phyloP scores from a whole-genome alignment of 768 basidiomycete genomes.

The Sarcodon sp. region DNA sequence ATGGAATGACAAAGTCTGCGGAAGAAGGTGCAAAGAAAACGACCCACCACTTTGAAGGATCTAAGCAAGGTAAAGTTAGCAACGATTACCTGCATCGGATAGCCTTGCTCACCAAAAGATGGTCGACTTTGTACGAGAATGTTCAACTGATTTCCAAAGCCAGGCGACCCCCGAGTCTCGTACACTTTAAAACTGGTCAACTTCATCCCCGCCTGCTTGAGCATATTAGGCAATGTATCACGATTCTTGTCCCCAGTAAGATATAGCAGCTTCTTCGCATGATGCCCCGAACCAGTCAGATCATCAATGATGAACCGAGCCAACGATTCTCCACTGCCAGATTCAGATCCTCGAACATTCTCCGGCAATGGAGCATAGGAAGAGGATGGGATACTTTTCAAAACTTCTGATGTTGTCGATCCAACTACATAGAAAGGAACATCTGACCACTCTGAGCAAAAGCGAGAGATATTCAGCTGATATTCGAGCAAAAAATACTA shows the following conservation, averaged over 20 bases:
- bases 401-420: conserved; percentile 38
- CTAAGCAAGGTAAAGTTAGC: conserved; percentile 1
- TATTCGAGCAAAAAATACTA: no score
- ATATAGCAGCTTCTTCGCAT: conserved; percentile 38
- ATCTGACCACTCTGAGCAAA: conserved; percentile 32
- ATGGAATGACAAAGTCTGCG: conserved; percentile 42
- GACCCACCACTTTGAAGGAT: conserved; percentile 42
- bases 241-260: conserved; percentile 83
- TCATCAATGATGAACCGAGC: conserved; percentile 47
- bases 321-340: conserved; percentile 60
- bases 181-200: conserved; percentile 55
- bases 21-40: conserved; percentile 69
- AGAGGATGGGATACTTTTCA: conserved; percentile 22
- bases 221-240: conserved; percentile 44
- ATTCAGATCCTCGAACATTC: conserved; percentile 31
- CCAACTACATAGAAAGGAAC: conserved; percentile 78
- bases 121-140: conserved; percentile 4
- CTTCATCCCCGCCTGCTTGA: conserved; percentile 29
- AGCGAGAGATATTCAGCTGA: neutral
- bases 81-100: neutral
- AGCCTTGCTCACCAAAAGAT: neutral
- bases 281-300: conserved; percentile 13
- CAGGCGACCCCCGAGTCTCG: conserved; percentile 43
- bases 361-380: conserved; percentile 16
- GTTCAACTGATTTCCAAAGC: conserved; percentile 31